Percentiles rank a stretch among this genome's conserved stretches.
phyloP scores from a whole-genome alignment of 1,139 yeast genomes.

The Cylindricascospora bacillispora region DNA sequence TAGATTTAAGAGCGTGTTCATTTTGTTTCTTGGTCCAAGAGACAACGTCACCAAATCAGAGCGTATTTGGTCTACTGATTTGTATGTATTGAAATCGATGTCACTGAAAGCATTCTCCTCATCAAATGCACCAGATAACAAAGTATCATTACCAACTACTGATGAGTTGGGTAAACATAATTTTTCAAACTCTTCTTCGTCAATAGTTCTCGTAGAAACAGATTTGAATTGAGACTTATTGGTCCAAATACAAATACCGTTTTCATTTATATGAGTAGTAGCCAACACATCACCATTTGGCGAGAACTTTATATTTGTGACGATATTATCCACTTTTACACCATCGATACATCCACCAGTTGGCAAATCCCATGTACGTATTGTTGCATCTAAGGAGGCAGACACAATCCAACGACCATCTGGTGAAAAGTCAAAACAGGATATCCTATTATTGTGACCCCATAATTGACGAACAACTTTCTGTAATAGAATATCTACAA shows the following conservation, averaged over 20 bases:
- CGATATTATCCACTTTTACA: constrained; percentile 61
- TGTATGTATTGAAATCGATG: constrained; percentile 28
- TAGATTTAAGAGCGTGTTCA: constrained; percentile 64
- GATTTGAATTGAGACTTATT: constrained; percentile 71
- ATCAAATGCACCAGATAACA: constrained; percentile 70
- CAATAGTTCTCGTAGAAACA: constrained; percentile 61
- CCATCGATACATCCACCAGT: constrained; percentile 97
- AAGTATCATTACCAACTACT: constrained; percentile 66
- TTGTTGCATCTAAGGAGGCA: constrained; percentile 71
- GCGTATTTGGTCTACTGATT: constrained; percentile 55
- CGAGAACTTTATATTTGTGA: constrained; percentile 67
- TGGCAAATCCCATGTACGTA: constrained; percentile 96
- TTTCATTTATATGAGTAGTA: constrained; percentile 82
- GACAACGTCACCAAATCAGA: constrained; percentile 59
- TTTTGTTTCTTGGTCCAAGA: constrained; percentile 62
- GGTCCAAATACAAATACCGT: constrained; percentile 89
- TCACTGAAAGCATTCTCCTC: constrained; percentile 23
- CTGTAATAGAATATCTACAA: constrained; percentile 72
- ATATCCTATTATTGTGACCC: constrained; percentile 86
- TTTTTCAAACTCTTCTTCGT: constrained; percentile 56
- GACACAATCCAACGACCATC: constrained; percentile 94
- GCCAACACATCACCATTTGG: constrained; percentile 89
- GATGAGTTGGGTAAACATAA: constrained; percentile 64
- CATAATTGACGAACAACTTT: constrained; percentile 74
- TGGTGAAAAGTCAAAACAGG: constrained; percentile 82